phyloP scores from a whole-genome alignment of 78 protist genomes.

The Anaeramoeba flamelloides region DNA sequence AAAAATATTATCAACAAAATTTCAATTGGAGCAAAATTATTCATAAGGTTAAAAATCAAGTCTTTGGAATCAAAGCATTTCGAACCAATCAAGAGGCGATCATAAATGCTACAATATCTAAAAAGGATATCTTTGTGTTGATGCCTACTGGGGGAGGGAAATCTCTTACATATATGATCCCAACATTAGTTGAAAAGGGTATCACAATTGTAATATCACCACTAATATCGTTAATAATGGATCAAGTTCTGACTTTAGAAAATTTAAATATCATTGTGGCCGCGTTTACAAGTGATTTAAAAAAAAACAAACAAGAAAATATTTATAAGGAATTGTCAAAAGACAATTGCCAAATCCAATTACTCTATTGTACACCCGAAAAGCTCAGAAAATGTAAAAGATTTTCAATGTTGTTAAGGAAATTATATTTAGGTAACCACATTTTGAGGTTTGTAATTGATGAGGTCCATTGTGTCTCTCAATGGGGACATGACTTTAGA shows the following conservation, averaged over 20 bases:
- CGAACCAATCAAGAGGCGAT: no score
- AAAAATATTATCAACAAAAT: no score
- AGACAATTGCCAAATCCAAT: neutral
- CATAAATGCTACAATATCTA: slow-evolving; percentile 43
- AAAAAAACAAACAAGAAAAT: no score
- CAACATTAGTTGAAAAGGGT: slow-evolving; percentile 40
- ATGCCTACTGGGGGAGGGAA: slow-evolving; percentile 99
- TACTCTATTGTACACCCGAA: slow-evolving; percentile 41
- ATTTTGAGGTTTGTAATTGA: slow-evolving; percentile 21
- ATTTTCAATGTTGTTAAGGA: neutral
- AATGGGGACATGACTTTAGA: slow-evolving; percentile 71
- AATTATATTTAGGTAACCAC: neutral
- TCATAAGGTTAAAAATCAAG: no score
- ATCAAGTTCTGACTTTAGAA: no score
- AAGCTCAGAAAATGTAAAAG: neutral
- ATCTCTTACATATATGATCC: slow-evolving; percentile 68
- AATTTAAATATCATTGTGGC: no score
- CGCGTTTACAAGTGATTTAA: no score
- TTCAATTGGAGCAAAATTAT: no score
- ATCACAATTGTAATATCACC: slow-evolving; percentile 83
- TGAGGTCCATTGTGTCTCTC: slow-evolving; percentile 26
- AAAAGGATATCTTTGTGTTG: slow-evolving; percentile 64
- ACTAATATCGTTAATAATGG: slow-evolving; percentile 85
- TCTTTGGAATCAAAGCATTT: no score
- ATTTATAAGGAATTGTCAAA: neutral